Conservation (phyloP, 148 eudicot genomes). For the Polygonum aviculare region DNA sequence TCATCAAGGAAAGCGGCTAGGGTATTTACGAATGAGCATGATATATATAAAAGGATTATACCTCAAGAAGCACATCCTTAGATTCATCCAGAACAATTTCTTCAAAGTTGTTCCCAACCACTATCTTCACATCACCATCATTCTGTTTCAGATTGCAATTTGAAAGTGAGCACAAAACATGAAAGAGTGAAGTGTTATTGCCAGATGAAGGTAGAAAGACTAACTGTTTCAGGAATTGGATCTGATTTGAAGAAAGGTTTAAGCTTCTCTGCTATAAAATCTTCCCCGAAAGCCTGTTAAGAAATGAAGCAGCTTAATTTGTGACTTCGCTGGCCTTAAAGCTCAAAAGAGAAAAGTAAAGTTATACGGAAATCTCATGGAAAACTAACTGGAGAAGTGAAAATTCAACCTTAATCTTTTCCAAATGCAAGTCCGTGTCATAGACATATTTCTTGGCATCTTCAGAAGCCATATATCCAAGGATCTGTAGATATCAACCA, state of each 20-base stretch:
- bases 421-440: conserved; percentile 52
- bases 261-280: conserved; percentile 69
- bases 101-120: conserved; percentile 86
- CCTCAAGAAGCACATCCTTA: conserved; percentile 96
- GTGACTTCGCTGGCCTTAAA: not conserved
- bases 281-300: conserved; percentile 55
- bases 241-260: conserved; percentile 88
- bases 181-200: not conserved
- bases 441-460: conserved; percentile 53
- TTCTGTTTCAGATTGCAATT: conserved; percentile 36
- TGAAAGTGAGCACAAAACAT: conserved; percentile 8
- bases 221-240: conserved; percentile 81
- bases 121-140: conserved; percentile 82
- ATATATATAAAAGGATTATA: conserved; percentile 11
- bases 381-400: not conserved
- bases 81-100: conserved; percentile 90
- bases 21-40: not conserved
- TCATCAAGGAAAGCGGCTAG: not conserved
- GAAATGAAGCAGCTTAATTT: conserved; percentile 1
- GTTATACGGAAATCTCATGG: not conserved
- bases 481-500: conserved; percentile 39
- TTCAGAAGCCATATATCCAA: conserved; percentile 67
- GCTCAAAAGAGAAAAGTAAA: not conserved
- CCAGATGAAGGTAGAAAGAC: conserved; percentile 15
- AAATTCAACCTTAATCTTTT: conserved; percentile 53